These are phyloP conservation scores for Apophysomyces trapeziformis DNA, from an alignment of 371 early-diverging fungal species.

Conservation along the genomic window DNA sequence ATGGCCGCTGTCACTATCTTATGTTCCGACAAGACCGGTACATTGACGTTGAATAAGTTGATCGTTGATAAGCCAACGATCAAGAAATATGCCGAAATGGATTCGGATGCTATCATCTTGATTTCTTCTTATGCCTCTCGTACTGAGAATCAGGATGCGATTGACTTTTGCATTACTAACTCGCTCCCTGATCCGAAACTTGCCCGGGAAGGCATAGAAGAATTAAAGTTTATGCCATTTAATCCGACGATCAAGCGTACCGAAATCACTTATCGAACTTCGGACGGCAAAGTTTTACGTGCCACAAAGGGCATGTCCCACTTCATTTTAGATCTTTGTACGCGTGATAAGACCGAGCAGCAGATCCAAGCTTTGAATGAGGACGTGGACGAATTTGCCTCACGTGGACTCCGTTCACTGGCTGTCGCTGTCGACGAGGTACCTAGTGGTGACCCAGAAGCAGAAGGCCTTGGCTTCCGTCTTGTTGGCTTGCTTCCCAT, in stretches of 20 bases:
- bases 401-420: constrained; percentile 83
- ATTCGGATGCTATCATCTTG: constrained; percentile 62
- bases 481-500: constrained; percentile 74
- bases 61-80: constrained; percentile 69
- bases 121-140: constrained; percentile 70
- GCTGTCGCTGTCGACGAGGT: constrained; percentile 75
- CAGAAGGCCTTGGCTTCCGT: constrained; percentile 55
- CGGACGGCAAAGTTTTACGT: constrained; percentile 64
- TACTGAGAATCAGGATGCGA: constrained; percentile 76
- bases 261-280: constrained; percentile 69
- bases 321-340: constrained; percentile 71
- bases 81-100: constrained; percentile 62
- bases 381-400: constrained; percentile 76
- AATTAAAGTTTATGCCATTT: constrained; percentile 82
- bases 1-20: constrained; percentile 93
- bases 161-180: constrained; percentile 73
- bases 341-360: constrained; percentile 66
- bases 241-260: constrained; percentile 90
- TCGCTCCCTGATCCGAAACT: constrained; percentile 58
- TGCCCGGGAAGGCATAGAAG: constrained; percentile 70
- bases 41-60: constrained; percentile 92
- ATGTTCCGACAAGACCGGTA: constrained; percentile 97
- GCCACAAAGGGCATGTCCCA: constrained; percentile 80
- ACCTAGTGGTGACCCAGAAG: constrained; percentile 42
- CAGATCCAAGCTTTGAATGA: constrained; percentile 56